A percentile compares a stretch with the other conserved stretches of the same genome.
phyloP scores from a whole-genome alignment of 2,329 filamentous ascomycete species.

The Talaromyces verruculosus region DNA sequence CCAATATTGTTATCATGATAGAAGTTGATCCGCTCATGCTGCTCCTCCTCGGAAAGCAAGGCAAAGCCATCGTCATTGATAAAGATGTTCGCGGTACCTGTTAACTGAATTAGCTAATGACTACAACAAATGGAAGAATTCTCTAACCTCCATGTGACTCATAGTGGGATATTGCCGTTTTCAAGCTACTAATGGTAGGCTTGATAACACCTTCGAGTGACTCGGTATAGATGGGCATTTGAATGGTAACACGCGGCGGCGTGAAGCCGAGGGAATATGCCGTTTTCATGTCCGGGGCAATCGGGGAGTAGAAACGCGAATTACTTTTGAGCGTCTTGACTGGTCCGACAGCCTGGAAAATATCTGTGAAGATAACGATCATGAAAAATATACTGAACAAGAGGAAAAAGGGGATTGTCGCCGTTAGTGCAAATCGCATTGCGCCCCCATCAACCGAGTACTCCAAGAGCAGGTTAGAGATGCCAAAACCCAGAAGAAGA shows the following conservation, averaged over 20 bases:
- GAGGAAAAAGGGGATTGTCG: constrained; percentile 39
- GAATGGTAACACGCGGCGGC: constrained; percentile 62
- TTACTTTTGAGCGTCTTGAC: constrained; percentile 48
- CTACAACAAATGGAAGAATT: constrained; percentile 18
- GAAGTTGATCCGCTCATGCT: constrained; percentile 47
- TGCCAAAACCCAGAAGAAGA: constrained; percentile 41
- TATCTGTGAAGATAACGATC: constrained; percentile 48
- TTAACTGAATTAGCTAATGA: constrained; percentile 38
- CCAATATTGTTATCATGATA: constrained; percentile 54
- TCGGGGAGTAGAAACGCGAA: constrained; percentile 47
- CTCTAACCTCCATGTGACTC: constrained; percentile 35
- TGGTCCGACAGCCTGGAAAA: constrained; percentile 55
- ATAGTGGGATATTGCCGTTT: constrained; percentile 60
- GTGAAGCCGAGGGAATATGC: constrained; percentile 25
- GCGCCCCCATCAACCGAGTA: constrained; percentile 41
- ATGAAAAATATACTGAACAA: constrained; percentile 52
- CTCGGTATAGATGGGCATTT: constrained; percentile 88
- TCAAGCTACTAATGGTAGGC: constrained; percentile 57
- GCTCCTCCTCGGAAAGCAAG: constrained; percentile 43
- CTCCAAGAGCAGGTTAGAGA: constrained; percentile 43
- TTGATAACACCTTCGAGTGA: constrained; percentile 67
- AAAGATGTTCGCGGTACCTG: constrained; percentile 39
- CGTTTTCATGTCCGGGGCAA: constrained; percentile 24
- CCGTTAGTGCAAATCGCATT: constrained; percentile 28
- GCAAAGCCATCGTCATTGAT: constrained; percentile 44